Percentiles rank a stretch among this genome's conserved stretches.
Conservation (phyloP, 2,329 filamentous ascomycete genomes). For the Sarocladium brachiariae region DNA sequence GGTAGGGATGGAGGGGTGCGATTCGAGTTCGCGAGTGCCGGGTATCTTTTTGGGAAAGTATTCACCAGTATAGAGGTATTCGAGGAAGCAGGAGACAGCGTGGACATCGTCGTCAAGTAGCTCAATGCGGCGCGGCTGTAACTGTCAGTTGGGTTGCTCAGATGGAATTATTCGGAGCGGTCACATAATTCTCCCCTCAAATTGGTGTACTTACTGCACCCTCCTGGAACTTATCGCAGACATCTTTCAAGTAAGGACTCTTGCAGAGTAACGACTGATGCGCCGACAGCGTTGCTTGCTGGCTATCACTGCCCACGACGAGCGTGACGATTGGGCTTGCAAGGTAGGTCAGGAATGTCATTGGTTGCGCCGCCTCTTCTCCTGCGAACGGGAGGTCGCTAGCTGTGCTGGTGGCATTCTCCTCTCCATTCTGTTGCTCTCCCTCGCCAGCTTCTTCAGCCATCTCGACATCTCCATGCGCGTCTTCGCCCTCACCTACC, state of each 20-base stretch:
- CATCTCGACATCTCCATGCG: constrained; percentile 33
- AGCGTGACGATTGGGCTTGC: constrained; percentile 64
- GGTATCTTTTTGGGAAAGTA: constrained; percentile 67
- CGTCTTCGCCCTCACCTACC: constrained; percentile 15
- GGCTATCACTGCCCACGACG: constrained; percentile 51
- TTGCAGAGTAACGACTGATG: constrained; percentile 70
- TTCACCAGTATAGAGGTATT: constrained; percentile 34
- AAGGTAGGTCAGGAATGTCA: constrained; percentile 52
- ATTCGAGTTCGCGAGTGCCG: constrained; percentile 61
- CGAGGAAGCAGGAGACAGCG: constrained; percentile 33
- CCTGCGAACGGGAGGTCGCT: constrained; percentile 32
- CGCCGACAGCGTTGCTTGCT: constrained; percentile 61
- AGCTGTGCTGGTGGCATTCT: constrained; percentile 11
- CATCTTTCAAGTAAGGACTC: constrained; percentile 67
- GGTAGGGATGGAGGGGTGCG: constrained; percentile 55
- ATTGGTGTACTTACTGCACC: constrained; percentile 44
- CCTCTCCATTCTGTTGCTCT: constrained; percentile 24
- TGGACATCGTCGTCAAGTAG: constrained; percentile 39
- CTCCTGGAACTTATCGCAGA: constrained; percentile 56
- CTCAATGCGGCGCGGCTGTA: constrained; percentile 56
- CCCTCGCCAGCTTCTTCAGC: constrained; percentile 24
- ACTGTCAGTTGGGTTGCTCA: background rate
- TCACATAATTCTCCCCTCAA: background rate
- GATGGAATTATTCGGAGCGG: background rate
- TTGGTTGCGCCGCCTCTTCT: constrained; percentile 26